A percentile compares a stretch with the other conserved stretches of the same genome.
Evolutionary conservation across 1,284 basidiomycete genomes (phyloP).

Genomic region (Tetrapyrgos nigripes): DNA sequence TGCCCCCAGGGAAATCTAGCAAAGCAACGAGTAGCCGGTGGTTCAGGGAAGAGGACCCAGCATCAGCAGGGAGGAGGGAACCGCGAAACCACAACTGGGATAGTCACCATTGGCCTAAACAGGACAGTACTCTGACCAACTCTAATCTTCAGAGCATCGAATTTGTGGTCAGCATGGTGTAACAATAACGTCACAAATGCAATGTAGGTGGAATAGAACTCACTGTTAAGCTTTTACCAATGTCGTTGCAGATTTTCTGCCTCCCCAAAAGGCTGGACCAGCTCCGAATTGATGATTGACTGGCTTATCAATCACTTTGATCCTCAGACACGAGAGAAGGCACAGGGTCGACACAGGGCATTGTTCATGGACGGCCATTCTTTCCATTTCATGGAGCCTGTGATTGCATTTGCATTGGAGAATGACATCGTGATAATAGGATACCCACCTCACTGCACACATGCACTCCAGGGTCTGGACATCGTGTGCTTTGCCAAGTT

Average conservation of each 20-base stretch:
- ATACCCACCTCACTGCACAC: too few species aligned
- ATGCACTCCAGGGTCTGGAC: constrained; percentile 45
- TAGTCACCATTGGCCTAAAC: constrained; percentile 43
- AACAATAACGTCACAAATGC: constrained; percentile 33
- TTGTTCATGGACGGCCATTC: constrained; percentile 46
- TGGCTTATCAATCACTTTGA: constrained; percentile 45
- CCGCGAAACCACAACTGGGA: constrained; percentile 36
- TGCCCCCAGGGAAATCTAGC: constrained; percentile 20
- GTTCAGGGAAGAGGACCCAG: constrained; percentile 28
- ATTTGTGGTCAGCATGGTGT: constrained; percentile 30
- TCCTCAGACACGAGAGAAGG: constrained; percentile 37
- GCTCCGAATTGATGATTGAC: constrained; percentile 29
- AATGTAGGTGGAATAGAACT: constrained; percentile 20
- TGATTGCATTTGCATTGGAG: constrained; percentile 36
- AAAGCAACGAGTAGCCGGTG: constrained; percentile 19
- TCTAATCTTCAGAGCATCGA: constrained; percentile 43
- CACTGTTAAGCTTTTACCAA: neutral
- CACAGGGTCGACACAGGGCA: constrained; percentile 28
- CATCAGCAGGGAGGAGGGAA: constrained; percentile 27
- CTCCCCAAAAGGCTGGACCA: constrained; percentile 35
- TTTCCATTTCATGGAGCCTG: constrained; percentile 40
- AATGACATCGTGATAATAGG: constrained; percentile 42
- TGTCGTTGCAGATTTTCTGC: constrained; percentile 18
- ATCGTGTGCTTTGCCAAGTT: constrained; percentile 42
- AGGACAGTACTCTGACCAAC: constrained; percentile 32